Evolutionary conservation across 768 basidiomycete genomes (phyloP), one percentile per base, ranked within the genome.

Genomic region (Lentinula detonsa): DNA sequence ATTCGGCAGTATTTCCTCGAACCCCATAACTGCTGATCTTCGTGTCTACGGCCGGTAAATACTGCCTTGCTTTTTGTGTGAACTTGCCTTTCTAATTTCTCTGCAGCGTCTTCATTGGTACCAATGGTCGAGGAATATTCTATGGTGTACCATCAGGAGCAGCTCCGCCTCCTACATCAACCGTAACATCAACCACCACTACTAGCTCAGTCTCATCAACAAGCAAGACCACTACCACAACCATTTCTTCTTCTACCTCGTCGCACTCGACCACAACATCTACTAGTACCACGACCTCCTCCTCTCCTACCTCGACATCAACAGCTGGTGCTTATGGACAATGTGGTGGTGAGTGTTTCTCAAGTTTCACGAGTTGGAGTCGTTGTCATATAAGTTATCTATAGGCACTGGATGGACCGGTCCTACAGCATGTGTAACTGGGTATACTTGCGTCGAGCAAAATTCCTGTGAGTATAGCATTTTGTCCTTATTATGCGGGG

Each of bases 91-190:
- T 33, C 23, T 46, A 15, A 49, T 37, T 15, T 10, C 45, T 6
- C 53, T 21, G n/a, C 50, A 74, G 75, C 15, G 75, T 75, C 2
- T 76, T 75, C 63, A 71, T 76, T 46, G 74, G 74, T 1, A 76
- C 74, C 10, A 74, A 74, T 60, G 75, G 74, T 23, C 71, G 75
- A 33, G 73, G 72, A 18, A 73, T 73, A 43, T 72, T 71, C 63
- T 72, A 71, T 49, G 72, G 62, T 16, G 61, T 65, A 31, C 60
- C 58, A 43, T n/a, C 52, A 3, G 62, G 62, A 16, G 40, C 62
- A 16, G 62, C 49, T 9, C 58, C 62, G 13, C 37, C 63, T 18
- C 40, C 61, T 45, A 64, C 64, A 1, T 39, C 64, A 5, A 62
- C 65, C 42, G 21, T 39, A 50, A 8, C 59, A 23, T 40, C 18